Evolutionary conservation across 176 grass and related monocot species (phyloP).

Genomic region (Carex myosuroides): DNA sequence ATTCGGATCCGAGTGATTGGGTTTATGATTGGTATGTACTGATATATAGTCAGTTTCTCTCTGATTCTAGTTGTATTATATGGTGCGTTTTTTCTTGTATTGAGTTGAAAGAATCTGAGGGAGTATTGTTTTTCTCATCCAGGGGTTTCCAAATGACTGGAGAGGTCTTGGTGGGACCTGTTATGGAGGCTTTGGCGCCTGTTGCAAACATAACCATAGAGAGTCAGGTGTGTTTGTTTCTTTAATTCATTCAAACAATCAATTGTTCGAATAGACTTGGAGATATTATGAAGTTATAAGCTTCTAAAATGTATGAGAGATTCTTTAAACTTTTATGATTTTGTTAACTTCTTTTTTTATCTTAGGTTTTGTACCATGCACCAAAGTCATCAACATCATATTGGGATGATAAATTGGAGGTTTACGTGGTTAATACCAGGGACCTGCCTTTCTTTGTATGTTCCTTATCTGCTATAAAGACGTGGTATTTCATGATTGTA

Average conservation of each 20-base stretch:
- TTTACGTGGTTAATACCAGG: conserved; percentile 50
- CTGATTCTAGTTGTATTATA: background rate
- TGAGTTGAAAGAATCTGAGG: background rate
- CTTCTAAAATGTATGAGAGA: background rate
- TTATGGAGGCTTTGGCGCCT: conserved; percentile 64
- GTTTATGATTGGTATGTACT: conserved; percentile 76
- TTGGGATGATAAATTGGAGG: conserved; percentile 59
- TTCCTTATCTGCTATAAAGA: conserved; percentile 16
- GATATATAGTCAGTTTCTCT: conserved; percentile 7
- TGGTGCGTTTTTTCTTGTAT: background rate
- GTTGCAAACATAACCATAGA: conserved; percentile 87
- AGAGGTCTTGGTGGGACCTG: conserved; percentile 58
- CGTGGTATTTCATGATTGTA: conserved; percentile 5
- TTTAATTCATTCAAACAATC: background rate
- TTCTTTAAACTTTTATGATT: background rate
- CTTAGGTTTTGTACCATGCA: conserved; percentile 88
- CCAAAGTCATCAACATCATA: conserved; percentile 74
- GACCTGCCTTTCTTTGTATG: conserved; percentile 99
- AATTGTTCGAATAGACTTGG: background rate
- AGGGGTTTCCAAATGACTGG: conserved; percentile 86
- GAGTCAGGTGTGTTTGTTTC: conserved; percentile 66
- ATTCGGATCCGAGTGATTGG: conserved; percentile 77
- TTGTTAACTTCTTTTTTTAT: conserved; percentile 8
- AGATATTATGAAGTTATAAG: background rate
- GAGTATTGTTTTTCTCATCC: conserved; percentile 14